Evolutionary conservation across 805 yeast species (phyloP).

Genomic region (Candida morakotiae): DNA sequence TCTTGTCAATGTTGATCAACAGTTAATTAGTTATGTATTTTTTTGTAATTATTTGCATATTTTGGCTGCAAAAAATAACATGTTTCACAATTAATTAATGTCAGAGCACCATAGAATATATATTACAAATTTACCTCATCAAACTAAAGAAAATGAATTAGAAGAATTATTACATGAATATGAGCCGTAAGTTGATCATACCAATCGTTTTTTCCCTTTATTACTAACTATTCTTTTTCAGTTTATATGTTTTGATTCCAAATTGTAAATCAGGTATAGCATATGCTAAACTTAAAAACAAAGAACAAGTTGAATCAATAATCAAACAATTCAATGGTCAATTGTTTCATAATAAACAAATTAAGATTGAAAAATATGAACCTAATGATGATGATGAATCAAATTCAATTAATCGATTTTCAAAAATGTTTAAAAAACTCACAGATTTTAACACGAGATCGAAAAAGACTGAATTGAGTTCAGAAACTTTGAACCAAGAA

Average conservation of each 20-base stretch:
- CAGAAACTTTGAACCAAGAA: too few species aligned
- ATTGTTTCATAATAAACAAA: slow-evolving; percentile 30
- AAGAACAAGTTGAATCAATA: slow-evolving; percentile 25
- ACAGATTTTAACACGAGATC: too few species aligned
- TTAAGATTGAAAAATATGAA: too few species aligned
- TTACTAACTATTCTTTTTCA: not conserved
- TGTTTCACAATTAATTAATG: not conserved
- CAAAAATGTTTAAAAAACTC: too few species aligned
- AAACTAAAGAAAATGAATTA: slow-evolving; percentile 52
- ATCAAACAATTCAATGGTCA: slow-evolving; percentile 22
- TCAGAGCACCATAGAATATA: slow-evolving; percentile 35
- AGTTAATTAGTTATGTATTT: too few species aligned
- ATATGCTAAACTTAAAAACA: slow-evolving; percentile 31
- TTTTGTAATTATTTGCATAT: too few species aligned
- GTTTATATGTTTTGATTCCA: slow-evolving; percentile 44
- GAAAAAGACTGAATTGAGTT: too few species aligned
- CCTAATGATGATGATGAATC: too few species aligned
- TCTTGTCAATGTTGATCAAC: too few species aligned
- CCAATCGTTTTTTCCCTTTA: too few species aligned
- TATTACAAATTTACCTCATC: slow-evolving; percentile 50
- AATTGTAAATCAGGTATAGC: slow-evolving; percentile 56
- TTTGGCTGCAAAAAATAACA: not conserved
- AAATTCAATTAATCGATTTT: too few species aligned
- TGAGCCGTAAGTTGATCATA: slow-evolving; percentile 45
- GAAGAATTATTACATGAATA: slow-evolving; percentile 39